Percentiles rank a stretch among this genome's conserved stretches.
Evolutionary conservation across 1,139 yeast species (phyloP).

Genomic region (Casaregolazyma lundiana): DNA sequence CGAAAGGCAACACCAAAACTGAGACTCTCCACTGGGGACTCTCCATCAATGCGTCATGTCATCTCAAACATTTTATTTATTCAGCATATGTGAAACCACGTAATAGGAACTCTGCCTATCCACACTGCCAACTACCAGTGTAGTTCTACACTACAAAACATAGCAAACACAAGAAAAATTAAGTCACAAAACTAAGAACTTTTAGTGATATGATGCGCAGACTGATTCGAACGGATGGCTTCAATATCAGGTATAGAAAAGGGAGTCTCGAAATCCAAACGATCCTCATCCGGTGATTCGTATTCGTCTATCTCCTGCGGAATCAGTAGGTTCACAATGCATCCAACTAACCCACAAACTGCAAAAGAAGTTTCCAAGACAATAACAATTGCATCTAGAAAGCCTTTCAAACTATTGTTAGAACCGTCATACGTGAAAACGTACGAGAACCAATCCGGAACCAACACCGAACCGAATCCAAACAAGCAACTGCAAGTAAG

Average conservation of each 20-base stretch:
- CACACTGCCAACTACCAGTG: not conserved
- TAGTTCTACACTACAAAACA: too few species aligned
- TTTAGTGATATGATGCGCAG: not conserved
- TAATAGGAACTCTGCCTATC: not conserved
- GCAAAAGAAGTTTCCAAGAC: constrained; percentile 90
- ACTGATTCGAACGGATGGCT: constrained; percentile 6
- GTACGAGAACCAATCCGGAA: constrained; percentile 67
- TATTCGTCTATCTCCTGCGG: constrained; percentile 61
- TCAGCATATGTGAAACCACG: not conserved
- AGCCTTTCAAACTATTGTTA: constrained; percentile 62
- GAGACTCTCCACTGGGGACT: too few species aligned
- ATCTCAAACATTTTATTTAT: not conserved
- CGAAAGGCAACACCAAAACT: too few species aligned
- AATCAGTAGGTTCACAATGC: constrained; percentile 61
- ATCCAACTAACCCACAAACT: constrained; percentile 71
- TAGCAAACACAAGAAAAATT: not conserved
- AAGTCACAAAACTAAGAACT: not conserved
- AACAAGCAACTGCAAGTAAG: constrained; percentile 70
- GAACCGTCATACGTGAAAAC: constrained; percentile 73
- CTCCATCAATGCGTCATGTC: too few species aligned
- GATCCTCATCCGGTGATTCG: constrained; percentile 2
- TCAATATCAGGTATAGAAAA: constrained; percentile 9
- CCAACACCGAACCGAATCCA: constrained; percentile 74
- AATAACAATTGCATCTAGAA: constrained; percentile 71
- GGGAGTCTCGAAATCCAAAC: constrained; percentile 10